Conservation (phyloP, 805 yeast species). For the Starmerella apicola region DNA sequence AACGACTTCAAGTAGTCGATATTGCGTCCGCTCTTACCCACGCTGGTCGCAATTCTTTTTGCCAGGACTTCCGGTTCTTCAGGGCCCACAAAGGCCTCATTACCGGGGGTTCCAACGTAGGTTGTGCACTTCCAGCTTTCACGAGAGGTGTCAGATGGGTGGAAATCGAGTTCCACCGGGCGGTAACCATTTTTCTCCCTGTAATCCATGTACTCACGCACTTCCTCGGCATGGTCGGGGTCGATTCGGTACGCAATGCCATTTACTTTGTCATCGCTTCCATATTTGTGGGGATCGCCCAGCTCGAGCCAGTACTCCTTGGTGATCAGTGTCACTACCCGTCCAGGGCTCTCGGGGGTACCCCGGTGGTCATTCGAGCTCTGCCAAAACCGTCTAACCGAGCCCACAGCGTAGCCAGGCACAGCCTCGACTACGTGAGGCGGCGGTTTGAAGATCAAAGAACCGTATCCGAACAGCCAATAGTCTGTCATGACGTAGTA, state of each 20-base stretch:
- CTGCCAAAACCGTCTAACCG: constrained; percentile 81
- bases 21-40: constrained; percentile 78
- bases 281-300: constrained; percentile 30
- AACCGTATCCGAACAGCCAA: constrained; percentile 88
- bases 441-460: constrained; percentile 82
- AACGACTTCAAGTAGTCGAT: constrained; percentile 53
- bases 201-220: constrained; percentile 56
- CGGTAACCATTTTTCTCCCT: constrained; percentile 87
- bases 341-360: constrained; percentile 71
- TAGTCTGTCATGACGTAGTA: too few relatives aligned
- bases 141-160: constrained; percentile 29
- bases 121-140: constrained; percentile 43
- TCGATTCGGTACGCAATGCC: constrained; percentile 79
- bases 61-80: constrained; percentile 53
- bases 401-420: constrained; percentile 68
- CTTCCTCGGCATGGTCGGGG: constrained; percentile 47
- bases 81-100: constrained; percentile 77
- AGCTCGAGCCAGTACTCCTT: constrained; percentile 40
- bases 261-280: constrained; percentile 37
- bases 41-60: constrained; percentile 37
- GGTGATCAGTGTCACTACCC: constrained; percentile 74
- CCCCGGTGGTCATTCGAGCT: constrained; percentile 84
- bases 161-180: constrained; percentile 52
- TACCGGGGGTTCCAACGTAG: constrained; percentile 73
- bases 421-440: constrained; percentile 49